These are phyloP conservation scores for Hypocrella siamensis DNA, from an alignment of 2,329 filamentous ascomycete genomes.

Conservation along the genomic window DNA sequence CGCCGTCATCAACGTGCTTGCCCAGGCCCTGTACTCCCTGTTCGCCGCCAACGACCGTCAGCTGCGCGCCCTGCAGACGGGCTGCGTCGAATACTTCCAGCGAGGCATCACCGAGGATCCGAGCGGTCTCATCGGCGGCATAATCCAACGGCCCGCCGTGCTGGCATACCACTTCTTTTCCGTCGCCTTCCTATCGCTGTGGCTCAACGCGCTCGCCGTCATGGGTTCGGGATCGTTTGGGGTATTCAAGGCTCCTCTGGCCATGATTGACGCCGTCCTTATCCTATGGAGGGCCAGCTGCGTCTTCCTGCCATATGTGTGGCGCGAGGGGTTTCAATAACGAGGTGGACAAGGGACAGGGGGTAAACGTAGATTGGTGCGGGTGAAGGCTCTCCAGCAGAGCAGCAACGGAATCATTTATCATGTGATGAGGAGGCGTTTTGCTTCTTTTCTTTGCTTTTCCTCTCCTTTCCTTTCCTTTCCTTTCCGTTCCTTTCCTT, in stretches of 20 bases:
- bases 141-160: conserved; percentile 61
- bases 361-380: neutral
- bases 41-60: conserved; percentile 75
- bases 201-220: conserved; percentile 34
- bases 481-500: neutral
- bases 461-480: neutral
- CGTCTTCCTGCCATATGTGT: conserved; percentile 72
- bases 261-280: conserved; percentile 47
- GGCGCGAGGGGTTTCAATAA: conserved; percentile 38
- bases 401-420: too few species aligned
- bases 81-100: conserved; percentile 89
- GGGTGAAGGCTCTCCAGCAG: too few species aligned
- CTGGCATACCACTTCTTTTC: conserved; percentile 90
- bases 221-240: conserved; percentile 17
- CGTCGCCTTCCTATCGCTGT: conserved; percentile 79
- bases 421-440: too few species aligned
- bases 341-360: neutral
- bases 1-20: conserved; percentile 92
- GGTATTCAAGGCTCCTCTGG: conserved; percentile 37
- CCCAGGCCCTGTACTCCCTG: conserved; percentile 78
- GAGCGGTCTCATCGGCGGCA: conserved; percentile 63
- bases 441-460: neutral
- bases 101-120: conserved; percentile 62
- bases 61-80: conserved; percentile 66
- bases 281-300: conserved; percentile 69